These are phyloP conservation scores for Malus hybrid DNA, from an alignment of 331 rosid genomes.

Conservation along the genomic window DNA sequence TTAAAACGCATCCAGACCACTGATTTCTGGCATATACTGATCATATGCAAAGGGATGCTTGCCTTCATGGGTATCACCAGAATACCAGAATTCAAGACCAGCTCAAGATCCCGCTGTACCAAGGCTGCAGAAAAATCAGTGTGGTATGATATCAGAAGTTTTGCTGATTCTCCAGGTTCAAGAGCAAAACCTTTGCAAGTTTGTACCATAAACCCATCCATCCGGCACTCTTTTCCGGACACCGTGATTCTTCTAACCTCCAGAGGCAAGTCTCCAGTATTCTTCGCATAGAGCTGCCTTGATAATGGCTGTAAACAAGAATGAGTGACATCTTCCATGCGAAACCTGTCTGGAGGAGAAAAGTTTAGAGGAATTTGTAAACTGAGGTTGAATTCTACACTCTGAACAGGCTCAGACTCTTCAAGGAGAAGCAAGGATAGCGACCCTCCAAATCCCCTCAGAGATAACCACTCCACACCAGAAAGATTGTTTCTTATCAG, in stretches of 20 bases:
- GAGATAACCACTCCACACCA: constrained; percentile 78
- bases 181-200: constrained; percentile 64
- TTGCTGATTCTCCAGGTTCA: constrained; percentile 74
- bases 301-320: constrained; percentile 53
- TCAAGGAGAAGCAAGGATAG: constrained; percentile 63
- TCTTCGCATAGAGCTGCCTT: constrained; percentile 74
- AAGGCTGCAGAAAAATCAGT: constrained; percentile 62
- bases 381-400: constrained; percentile 57
- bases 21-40: constrained; percentile 58
- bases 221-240: constrained; percentile 73
- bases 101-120: constrained; percentile 77
- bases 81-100: constrained; percentile 66
- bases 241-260: constrained; percentile 61
- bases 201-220: constrained; percentile 74
- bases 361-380: constrained; percentile 42
- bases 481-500: constrained; percentile 90
- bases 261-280: constrained; percentile 74
- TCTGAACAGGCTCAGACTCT: constrained; percentile 45
- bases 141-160: constrained; percentile 67
- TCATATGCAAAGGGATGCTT: constrained; percentile 58
- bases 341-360: constrained; percentile 50
- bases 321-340: constrained; percentile 37
- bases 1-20: constrained; percentile 60
- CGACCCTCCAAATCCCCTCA: constrained; percentile 76
- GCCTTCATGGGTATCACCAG: constrained; percentile 77